Evolutionary conservation across 1,139 yeast species (phyloP), one percentile per base, ranked within the genome.

Genomic region (Candida gigantensis): DNA sequence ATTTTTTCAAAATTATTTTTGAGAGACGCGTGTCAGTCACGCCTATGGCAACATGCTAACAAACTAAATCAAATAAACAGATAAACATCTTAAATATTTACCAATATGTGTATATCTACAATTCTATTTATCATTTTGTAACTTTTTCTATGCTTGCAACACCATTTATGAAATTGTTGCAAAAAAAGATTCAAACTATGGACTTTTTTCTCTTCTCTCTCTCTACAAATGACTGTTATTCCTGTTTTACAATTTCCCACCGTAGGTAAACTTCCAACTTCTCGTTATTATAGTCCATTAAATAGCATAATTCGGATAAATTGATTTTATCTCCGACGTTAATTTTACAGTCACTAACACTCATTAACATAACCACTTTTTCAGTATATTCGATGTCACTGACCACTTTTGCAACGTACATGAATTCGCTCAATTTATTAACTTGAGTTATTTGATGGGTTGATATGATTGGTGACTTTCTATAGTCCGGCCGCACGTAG

Each of bases 161-260:
- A n/a, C n/a, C n/a, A n/a, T n/a, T n/a, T n/a, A n/a, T n/a, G n/a
- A n/a, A n/a, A n/a, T n/a, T n/a, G n/a, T n/a, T n/a, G n/a, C n/a
- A n/a, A n/a, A n/a, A n/a, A n/a, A n/a, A n/a, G n/a, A n/a, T n/a
- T n/a, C n/a, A n/a, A n/a, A n/a, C n/a, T n/a, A n/a, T n/a, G n/a
- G n/a, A n/a, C n/a, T n/a, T n/a, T n/a, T n/a, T n/a, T n/a, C n/a
- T n/a, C 19, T 6, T 7, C 19, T 18, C 19, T 5, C 19, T 18
- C 5, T 18, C 19, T 7, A 18, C 19, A 5, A 18, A 6, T 18
- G 19, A 18, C 19, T 18, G 19, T 18, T 18, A 6, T 6, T 18
- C 9, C 21, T 27, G 24, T 16, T 14, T 19, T 9, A 36, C 34
- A n/a, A 39, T 12, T 15, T 45, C 40, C 49, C 49, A 45, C 24